Evolutionary conservation across 179 eudicot genomes (phyloP).

Genomic region (Spinacia oleracea): DNA sequence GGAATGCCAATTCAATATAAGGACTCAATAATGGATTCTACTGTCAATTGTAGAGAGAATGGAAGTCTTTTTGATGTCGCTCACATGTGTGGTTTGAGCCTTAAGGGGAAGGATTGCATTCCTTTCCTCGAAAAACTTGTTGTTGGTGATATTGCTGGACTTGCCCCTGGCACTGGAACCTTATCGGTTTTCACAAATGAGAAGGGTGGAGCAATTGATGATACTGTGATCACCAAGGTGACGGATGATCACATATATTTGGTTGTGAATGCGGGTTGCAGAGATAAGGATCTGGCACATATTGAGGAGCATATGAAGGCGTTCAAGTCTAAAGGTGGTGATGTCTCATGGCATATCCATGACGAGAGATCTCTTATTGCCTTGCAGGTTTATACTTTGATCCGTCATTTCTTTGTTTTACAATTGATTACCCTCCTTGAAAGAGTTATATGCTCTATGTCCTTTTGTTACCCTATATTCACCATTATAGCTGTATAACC

Average conservation of each 20-base stretch:
- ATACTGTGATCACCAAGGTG: conserved; percentile 90
- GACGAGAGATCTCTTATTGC: conserved; percentile 96
- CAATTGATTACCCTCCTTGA: background rate
- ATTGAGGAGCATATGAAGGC: conserved; percentile 95
- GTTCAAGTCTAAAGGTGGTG: conserved; percentile 89
- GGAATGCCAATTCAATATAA: conserved; percentile 99
- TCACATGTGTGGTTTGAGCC: conserved; percentile 93
- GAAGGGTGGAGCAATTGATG: conserved; percentile 95
- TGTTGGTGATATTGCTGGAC: conserved; percentile 88
- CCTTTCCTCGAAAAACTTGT: conserved; percentile 93
- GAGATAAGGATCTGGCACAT: conserved; percentile 97
- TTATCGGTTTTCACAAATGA: conserved; percentile 89
- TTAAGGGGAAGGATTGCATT: conserved; percentile 83
- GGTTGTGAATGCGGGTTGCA: conserved; percentile 97
- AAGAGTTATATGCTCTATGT: background rate
- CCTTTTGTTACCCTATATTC: background rate
- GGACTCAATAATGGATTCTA: conserved; percentile 95
- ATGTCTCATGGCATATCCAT: conserved; percentile 97
- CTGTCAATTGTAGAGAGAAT: conserved; percentile 82
- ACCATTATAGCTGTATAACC: background rate
- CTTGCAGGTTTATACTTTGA: conserved; percentile 61
- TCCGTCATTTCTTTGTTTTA: background rate
- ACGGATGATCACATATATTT: conserved; percentile 78
- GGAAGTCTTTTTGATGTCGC: conserved; percentile 95
- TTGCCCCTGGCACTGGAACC: conserved; percentile 83